phyloP scores from a whole-genome alignment of 2,329 filamentous ascomycete species.

The Aquanectria penicillioides region DNA sequence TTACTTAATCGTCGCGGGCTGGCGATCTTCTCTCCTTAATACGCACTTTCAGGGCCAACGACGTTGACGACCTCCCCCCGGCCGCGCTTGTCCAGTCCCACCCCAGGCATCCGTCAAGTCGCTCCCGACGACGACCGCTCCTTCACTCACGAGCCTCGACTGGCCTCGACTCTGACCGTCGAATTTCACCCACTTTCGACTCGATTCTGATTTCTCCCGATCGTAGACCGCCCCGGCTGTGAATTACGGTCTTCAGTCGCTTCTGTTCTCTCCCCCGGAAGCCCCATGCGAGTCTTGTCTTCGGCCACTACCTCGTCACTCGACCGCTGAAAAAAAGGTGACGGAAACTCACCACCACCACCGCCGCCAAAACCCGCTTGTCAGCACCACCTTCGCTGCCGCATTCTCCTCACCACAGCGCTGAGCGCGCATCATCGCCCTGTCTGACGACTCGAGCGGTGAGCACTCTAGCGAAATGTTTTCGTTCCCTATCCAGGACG shows the following conservation, averaged over 20 bases:
- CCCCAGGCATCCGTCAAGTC: slow-evolving; percentile 10
- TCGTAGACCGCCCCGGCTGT: slow-evolving; percentile 14
- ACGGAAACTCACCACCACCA: no score
- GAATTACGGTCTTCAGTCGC: background rate
- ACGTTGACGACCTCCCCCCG: slow-evolving; percentile 17
- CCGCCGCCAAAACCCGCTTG: slow-evolving; percentile 2
- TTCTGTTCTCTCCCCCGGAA: slow-evolving; percentile 5
- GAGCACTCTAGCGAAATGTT: slow-evolving; percentile 44
- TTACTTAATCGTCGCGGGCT: slow-evolving; percentile 40
- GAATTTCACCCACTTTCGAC: background rate
- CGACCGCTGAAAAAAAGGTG: slow-evolving; percentile 17
- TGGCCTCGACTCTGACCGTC: background rate
- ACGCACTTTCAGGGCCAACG: slow-evolving; percentile 21
- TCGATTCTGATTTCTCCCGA: background rate
- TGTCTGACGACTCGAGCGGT: slow-evolving; percentile 26
- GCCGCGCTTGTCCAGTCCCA: slow-evolving; percentile 2
- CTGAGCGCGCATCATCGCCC: slow-evolving; percentile 39
- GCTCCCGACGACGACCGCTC: slow-evolving; percentile 23
- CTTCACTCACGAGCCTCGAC: slow-evolving; percentile 24
- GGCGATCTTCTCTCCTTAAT: slow-evolving; percentile 40
- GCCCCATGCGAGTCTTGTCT: slow-evolving; percentile 28
- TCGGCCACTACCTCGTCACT: slow-evolving; percentile 26
- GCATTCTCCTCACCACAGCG: slow-evolving; percentile 24
- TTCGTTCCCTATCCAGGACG: slow-evolving; percentile 47
- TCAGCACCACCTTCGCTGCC: slow-evolving; percentile 18